These are phyloP conservation scores for Priceomyces carsonii DNA, from an alignment of 805 yeast species.

Conservation along the genomic window DNA sequence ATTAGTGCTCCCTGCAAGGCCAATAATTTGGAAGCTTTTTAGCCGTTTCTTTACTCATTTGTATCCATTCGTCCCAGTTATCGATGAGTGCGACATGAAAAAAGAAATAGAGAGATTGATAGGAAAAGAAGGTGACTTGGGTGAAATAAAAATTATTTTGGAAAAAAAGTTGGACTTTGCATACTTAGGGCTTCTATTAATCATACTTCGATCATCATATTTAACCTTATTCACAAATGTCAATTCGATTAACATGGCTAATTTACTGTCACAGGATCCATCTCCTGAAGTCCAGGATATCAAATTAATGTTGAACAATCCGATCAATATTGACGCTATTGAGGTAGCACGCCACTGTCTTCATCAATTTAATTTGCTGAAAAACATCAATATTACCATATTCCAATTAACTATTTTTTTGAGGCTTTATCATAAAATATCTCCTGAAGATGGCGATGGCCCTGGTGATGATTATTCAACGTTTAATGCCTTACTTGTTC, in stretches of 20 bases:
- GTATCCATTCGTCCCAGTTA: conserved; percentile 45
- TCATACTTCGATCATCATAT: conserved; percentile 34
- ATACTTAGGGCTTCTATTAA: conserved; percentile 30
- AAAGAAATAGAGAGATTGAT: conserved; percentile 8
- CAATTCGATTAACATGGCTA: conserved; percentile 25
- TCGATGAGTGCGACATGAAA: conserved; percentile 38
- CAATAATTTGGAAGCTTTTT: conserved; percentile 38
- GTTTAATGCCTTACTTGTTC: conserved; percentile 55
- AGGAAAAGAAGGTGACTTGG: conserved; percentile 8
- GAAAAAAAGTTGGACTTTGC: conserved; percentile 33
- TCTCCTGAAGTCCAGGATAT: conserved; percentile 23
- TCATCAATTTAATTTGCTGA: conserved; percentile 33
- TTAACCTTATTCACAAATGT: conserved; percentile 33
- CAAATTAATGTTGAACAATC: conserved; percentile 27
- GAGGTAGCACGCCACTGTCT: conserved; percentile 35
- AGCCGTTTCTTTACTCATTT: conserved; percentile 42
- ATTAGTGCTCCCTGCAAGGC: conserved; percentile 35
- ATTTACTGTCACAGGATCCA: conserved; percentile 22
- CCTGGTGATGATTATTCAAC: conserved; percentile 63
- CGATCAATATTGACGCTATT: conserved; percentile 30
- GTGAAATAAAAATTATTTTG: conserved; percentile 17
- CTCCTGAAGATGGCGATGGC: conserved; percentile 60
- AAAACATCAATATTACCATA: conserved; percentile 48
- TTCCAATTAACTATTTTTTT: conserved; percentile 56
- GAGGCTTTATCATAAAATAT: conserved; percentile 47